Conservation (phyloP, 805 yeast genomes). For the Brettanomyces custersianus region DNA sequence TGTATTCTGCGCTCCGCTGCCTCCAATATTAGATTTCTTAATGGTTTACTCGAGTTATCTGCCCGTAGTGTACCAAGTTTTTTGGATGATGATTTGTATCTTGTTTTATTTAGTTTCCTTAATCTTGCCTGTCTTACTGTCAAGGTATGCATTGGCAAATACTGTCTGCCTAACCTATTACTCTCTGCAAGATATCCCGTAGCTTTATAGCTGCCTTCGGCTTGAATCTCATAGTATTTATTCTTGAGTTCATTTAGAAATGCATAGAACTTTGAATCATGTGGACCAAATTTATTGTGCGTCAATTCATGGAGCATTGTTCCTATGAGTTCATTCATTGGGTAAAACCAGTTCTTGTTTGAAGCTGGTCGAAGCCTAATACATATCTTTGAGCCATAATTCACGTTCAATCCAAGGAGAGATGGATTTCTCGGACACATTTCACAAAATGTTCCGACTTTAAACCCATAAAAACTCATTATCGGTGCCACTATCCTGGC, state of each 20-base stretch:
- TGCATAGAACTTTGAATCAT: conserved; percentile 61
- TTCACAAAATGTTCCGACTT: conserved; percentile 64
- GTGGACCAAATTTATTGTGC: conserved; percentile 76
- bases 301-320: conserved; percentile 85
- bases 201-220: conserved; percentile 32
- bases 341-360: conserved; percentile 45
- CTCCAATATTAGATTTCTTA: conserved; percentile 30
- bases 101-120: conserved; percentile 31
- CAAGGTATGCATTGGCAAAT: conserved; percentile 2
- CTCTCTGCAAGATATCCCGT: conserved; percentile 45
- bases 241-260: conserved; percentile 52
- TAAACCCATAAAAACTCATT: conserved; percentile 57
- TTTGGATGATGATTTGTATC: conserved; percentile 31
- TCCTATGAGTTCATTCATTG: conserved; percentile 60
- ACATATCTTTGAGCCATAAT: conserved; percentile 63
- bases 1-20: conserved; percentile 56
- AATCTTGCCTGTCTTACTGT: conserved; percentile 30
- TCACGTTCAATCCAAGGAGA: conserved; percentile 76
- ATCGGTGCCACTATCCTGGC: conserved; percentile 70
- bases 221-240: conserved; percentile 36
- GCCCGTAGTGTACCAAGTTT: conserved; percentile 22
- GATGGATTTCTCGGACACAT: conserved; percentile 64
- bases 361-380: conserved; percentile 57
- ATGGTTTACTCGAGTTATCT: background rate
- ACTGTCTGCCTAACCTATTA: conserved; percentile 31